A percentile compares a stretch with the other conserved stretches of the same genome.
Conservation (phyloP, 148 eudicot species). For the Simmondsia chinensis region DNA sequence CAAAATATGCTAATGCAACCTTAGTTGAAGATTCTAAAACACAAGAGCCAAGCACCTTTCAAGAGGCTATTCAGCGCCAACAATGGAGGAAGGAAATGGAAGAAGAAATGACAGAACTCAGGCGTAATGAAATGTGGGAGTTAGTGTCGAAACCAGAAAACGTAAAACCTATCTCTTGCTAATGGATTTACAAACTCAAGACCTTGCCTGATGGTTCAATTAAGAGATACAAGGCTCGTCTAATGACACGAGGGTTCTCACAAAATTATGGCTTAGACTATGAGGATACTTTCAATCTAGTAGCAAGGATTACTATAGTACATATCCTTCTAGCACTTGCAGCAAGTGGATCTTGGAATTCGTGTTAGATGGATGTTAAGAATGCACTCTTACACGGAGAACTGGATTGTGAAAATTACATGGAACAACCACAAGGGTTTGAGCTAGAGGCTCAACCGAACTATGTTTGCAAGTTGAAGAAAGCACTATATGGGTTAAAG, state of each 20-base stretch:
- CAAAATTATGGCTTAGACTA: constrained; percentile 10
- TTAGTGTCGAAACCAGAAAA: neutral
- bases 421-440: constrained; percentile 8
- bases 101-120: too few relatives aligned
- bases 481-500: constrained; percentile 10
- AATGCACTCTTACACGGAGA: constrained; percentile 2
- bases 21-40: too few relatives aligned
- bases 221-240: too few relatives aligned
- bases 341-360: constrained; percentile 1
- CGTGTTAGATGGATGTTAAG: constrained; percentile 5
- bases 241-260: constrained; percentile 8
- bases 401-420: constrained; percentile 4
- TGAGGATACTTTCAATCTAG: constrained; percentile 9
- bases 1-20: constrained; percentile 2
- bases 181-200: too few relatives aligned
- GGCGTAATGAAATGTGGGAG: constrained; percentile 3
- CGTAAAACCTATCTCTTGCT: neutral
- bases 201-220: constrained; percentile 1
- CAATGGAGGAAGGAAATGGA: too few relatives aligned
- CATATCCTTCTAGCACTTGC: constrained; percentile 8
- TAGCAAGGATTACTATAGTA: too few relatives aligned
- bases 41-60: too few relatives aligned
- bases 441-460: neutral
- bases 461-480: constrained; percentile 11
- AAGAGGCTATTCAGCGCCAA: too few relatives aligned